Evolutionary conservation across 2,329 filamentous ascomycete species (phyloP), one percentile per base, ranked within the genome.

Genomic region (Trichoderma sp.): DNA sequence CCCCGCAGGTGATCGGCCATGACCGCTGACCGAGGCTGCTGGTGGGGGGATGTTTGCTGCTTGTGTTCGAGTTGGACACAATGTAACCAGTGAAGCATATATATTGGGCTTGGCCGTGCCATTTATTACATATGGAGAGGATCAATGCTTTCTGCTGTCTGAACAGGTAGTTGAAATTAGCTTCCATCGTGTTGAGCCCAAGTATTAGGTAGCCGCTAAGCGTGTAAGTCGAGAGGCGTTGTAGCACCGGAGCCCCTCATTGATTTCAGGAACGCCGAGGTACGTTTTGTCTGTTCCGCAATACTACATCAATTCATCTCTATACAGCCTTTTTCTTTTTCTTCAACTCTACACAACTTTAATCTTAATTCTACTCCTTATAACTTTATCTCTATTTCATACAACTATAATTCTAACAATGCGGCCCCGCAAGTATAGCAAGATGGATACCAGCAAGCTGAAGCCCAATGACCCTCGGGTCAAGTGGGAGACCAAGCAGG

Each of bases 391-490:
- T 33, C 29, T 33, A 21, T 6, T 29, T 29, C 4, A 14, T n/a
- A 35, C 18, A 31, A 33, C 16, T 62, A 29, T 62, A 33, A n/a
- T n/a, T n/a, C 18, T 33, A 31, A 33, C 29, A 3, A 33, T 33
- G 27, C 60, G 16, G 29, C 18, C 31, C 29, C 16, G n/a, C 60
- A 29, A 21, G 16, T 33, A 11, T 33, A 18, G 29, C 35, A 64
- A 45, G 18, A 91, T 90, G 87, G 81, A 88, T 67, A 83, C 88
- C 59, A 89, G 93, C 81, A 93, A 93, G 81, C 89, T 96, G 77
- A 87, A 87, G 24, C 88, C 88, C 56, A 88, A 89, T 77, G 94
- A 96, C 85, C 81, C 91, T 41, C 89, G 94, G 77, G 88, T 95
- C 79, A 86, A 91, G 80, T 89, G 91, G 81, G 88, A 90, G 80